Evolutionary conservation across 2,329 filamentous ascomycete genomes (phyloP).

Genomic region (Gremmenia infestans): DNA sequence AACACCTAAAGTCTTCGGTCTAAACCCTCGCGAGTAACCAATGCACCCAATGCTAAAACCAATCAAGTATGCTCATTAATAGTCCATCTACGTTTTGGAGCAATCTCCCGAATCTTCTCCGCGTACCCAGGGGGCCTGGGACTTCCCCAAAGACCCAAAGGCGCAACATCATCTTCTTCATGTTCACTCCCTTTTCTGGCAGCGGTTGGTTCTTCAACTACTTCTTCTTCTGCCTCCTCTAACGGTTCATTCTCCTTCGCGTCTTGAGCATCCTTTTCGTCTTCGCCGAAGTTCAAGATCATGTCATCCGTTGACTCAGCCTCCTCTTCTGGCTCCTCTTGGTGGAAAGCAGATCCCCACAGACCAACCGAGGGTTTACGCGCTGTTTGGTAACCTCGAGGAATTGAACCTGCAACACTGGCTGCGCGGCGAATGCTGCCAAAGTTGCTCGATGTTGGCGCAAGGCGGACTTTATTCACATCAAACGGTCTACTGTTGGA

Average conservation of each 20-base stretch:
- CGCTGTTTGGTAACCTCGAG: slow-evolving; percentile 22
- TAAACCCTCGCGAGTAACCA: background rate
- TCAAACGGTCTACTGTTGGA: slow-evolving; percentile 35
- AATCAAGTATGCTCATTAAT: slow-evolving; percentile 40
- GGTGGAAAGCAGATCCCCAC: slow-evolving; percentile 40
- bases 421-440: slow-evolving; percentile 32
- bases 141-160: slow-evolving; percentile 41
- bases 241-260: background rate
- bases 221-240: background rate
- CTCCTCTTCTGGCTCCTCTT: slow-evolving; percentile 41
- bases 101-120: slow-evolving; percentile 43
- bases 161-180: slow-evolving; percentile 32
- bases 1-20: background rate
- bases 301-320: slow-evolving; percentile 31
- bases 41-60: background rate
- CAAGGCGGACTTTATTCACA: slow-evolving; percentile 11
- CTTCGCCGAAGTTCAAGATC: slow-evolving; percentile 48
- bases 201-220: slow-evolving; percentile 3
- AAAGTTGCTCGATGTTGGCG: slow-evolving; percentile 19
- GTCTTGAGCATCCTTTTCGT: slow-evolving; percentile 2
- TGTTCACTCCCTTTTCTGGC: slow-evolving; percentile 2
- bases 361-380: slow-evolving; percentile 39
- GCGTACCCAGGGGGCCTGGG: slow-evolving; percentile 41
- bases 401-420: slow-evolving; percentile 20
- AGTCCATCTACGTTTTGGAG: slow-evolving; percentile 51